Evolutionary conservation across 2,329 filamentous ascomycete species (phyloP).

Genomic region (Boeremia exigua): DNA sequence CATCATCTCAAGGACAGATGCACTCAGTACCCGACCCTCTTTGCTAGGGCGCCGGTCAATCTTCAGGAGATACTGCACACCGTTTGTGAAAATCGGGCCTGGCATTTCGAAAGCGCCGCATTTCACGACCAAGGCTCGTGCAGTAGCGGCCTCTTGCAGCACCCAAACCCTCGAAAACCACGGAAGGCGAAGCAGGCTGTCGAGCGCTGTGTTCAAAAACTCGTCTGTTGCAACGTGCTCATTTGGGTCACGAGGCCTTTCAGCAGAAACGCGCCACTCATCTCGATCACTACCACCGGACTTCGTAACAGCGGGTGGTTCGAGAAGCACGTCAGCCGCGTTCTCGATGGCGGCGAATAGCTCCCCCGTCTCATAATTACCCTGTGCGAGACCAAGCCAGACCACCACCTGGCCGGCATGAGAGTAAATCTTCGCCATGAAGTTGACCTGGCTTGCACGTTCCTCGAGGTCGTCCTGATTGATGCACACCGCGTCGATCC

Average conservation of each 20-base stretch:
- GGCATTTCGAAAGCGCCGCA: neutral
- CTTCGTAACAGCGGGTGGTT: no score
- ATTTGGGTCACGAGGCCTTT: no score
- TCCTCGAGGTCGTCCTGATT: constrained; percentile 16
- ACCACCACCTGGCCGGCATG: constrained; percentile 8
- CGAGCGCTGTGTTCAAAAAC: neutral
- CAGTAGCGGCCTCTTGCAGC: neutral
- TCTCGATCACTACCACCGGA: no score
- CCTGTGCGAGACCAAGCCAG: constrained; percentile 12
- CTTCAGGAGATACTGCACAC: neutral
- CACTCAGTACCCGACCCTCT: no score
- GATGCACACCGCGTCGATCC: constrained; percentile 25
- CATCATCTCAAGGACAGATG: no score
- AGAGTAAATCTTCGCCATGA: constrained; percentile 21
- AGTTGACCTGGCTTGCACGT: constrained; percentile 8
- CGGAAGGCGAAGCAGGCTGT: neutral
- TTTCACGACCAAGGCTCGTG: neutral
- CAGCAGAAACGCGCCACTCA: no score
- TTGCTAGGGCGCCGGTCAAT: no score
- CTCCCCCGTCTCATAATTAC: neutral
- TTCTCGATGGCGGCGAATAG: neutral
- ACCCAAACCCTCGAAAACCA: neutral
- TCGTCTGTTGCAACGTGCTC: neutral
- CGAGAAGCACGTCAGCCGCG: no score
- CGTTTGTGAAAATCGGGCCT: neutral